Evolutionary conservation across 2,329 filamentous ascomycete species (phyloP), one percentile per base, ranked within the genome.

Genomic region (Fusarium clavum): DNA sequence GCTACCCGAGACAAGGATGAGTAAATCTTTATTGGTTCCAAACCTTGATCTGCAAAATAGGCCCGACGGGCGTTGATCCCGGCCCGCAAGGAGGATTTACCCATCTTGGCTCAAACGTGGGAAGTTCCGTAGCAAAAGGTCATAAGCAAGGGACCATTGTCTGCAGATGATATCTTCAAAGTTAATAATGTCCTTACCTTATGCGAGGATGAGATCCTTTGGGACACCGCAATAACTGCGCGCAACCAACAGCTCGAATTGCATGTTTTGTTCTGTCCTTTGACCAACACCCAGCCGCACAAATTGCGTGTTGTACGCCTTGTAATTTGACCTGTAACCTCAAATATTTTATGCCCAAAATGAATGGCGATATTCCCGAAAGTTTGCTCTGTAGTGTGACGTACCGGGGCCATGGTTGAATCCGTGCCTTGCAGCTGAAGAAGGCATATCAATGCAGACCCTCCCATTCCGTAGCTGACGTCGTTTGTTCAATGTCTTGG

Each of bases 381-480:
- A 13, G 3, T 34, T 13, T 22, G 18, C 11, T 30, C 14, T 47
- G 45, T 12, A 49, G n/a, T 24, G 20, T n/a, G n/a, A 49, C 5
- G 32, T 44, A 24, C 8, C 20, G 16, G 32, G 46, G 16, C 40
- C 20, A 30, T 63, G 41, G 61, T 44, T 2, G n/a, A 25, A 13
- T 11, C 44, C 20, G 34, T 32, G 14, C 47, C 44, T 22, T 46
- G n/a, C 49, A 40, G 18, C 7, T 14, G 3, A 14, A 16, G 24
- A 56, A 64, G 44, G 18, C 46, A 64, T 64, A 63, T 57, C 59
- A 64, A 38, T 40, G 5, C 29, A 49, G 34, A 41, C 34, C 43
- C 25, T 27, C 52, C 52, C 52, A n/a, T 20, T 27, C 4, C 24
- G 11, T 20, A 38, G n/a, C 38, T 46, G 45, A 29, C 8, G 20